phyloP scores from a whole-genome alignment of 2,329 filamentous ascomycete genomes.

The Aspergillus floridensis region DNA sequence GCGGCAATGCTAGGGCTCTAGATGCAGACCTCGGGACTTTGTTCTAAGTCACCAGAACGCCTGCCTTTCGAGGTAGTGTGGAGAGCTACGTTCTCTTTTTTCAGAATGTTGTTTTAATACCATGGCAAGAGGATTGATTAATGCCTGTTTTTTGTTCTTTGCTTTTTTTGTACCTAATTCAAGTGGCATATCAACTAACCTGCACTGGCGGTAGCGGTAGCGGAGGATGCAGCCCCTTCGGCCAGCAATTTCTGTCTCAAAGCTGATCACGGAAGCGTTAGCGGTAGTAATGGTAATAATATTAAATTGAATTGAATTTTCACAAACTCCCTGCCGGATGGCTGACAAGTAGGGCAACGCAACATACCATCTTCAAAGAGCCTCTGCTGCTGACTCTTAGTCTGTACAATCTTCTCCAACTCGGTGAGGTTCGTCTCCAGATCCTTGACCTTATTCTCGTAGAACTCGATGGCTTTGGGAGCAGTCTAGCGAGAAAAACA shows the following conservation, averaged over 20 bases:
- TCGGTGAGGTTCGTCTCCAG: slow-evolving; percentile 64
- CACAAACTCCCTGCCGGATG: slow-evolving; percentile 17
- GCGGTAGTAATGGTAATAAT: neutral
- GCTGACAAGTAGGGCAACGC: neutral
- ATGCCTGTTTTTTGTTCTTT: neutral
- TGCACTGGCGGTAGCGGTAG: slow-evolving; percentile 30
- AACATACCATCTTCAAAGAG: slow-evolving; percentile 83
- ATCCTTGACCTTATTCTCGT: slow-evolving; percentile 65
- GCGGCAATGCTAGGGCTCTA: slow-evolving; percentile 14
- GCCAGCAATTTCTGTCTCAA: slow-evolving; percentile 53
- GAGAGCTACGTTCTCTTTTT: neutral
- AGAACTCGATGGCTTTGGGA: slow-evolving; percentile 64
- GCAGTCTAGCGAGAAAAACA: slow-evolving; percentile 42
- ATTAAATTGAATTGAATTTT: neutral
- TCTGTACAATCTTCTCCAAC: slow-evolving; percentile 65
- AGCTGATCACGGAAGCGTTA: slow-evolving; percentile 33
- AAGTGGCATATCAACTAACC: slow-evolving; percentile 8
- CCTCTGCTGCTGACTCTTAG: slow-evolving; percentile 79
- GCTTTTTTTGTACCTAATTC: neutral
- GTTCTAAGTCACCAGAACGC: slow-evolving; percentile 19
- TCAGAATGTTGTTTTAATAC: neutral
- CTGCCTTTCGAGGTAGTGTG: neutral
- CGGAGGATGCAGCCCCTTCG: slow-evolving; percentile 39
- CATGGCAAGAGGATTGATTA: neutral
- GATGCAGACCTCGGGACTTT: slow-evolving; percentile 29